phyloP scores from a whole-genome alignment of 805 yeast species.

The Cyberlindnera bimundalis region DNA sequence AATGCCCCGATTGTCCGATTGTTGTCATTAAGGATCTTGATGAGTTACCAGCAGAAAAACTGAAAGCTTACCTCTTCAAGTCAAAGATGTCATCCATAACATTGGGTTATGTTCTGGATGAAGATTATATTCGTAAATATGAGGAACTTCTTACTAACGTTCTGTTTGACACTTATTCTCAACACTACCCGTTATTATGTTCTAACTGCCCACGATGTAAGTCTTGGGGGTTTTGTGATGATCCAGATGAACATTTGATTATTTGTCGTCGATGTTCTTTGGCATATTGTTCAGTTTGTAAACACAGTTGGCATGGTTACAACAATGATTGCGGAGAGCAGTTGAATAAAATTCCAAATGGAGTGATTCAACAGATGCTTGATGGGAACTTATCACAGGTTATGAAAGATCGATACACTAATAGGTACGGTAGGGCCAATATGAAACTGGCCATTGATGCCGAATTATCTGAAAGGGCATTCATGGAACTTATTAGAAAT shows the following conservation, averaged over 20 bases:
- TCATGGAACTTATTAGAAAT: constrained; percentile 41
- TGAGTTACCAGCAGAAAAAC: constrained; percentile 27
- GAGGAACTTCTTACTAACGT: constrained; percentile 34
- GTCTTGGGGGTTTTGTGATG: constrained; percentile 43
- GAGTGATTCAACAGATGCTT: constrained; percentile 23
- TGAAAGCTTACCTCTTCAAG: constrained; percentile 38
- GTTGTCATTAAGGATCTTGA: constrained; percentile 19
- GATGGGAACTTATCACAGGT: constrained; percentile 27
- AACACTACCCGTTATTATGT: constrained; percentile 45
- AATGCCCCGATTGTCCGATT: constrained; percentile 53
- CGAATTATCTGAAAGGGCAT: constrained; percentile 43
- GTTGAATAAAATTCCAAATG: constrained; percentile 28
- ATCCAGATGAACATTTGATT: constrained; percentile 43
- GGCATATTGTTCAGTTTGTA: constrained; percentile 55
- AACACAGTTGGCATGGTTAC: constrained; percentile 60
- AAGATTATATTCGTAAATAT: constrained; percentile 36
- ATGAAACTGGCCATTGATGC: constrained; percentile 42
- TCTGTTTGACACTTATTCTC: constrained; percentile 41
- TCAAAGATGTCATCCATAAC: constrained; percentile 37
- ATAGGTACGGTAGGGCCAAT: constrained; percentile 41
- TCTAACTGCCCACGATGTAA: constrained; percentile 53
- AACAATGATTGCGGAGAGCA: constrained; percentile 42
- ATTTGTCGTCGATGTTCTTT: constrained; percentile 47
- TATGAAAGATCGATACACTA: background rate
- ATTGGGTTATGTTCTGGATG: constrained; percentile 32